phyloP scores from a whole-genome alignment of 768 basidiomycete genomes.

The Scleroderma bovista region DNA sequence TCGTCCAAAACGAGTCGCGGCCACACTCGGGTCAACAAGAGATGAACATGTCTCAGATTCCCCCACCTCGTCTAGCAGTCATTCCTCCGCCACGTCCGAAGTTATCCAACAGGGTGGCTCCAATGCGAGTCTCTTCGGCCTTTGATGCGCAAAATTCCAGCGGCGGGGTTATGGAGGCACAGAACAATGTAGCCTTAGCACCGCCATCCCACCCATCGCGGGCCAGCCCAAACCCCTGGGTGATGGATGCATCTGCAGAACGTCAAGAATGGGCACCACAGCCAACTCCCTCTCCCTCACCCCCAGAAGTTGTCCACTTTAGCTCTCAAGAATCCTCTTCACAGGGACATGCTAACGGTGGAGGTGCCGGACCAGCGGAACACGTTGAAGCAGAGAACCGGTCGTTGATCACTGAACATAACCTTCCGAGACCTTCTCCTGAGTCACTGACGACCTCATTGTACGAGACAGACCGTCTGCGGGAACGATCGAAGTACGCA shows the following conservation, averaged over 20 bases:
- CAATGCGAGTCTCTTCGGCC: neutral
- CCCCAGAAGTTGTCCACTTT: conserved; percentile 7
- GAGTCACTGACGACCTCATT: conserved; percentile 5
- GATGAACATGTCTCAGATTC: neutral
- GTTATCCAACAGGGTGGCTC: conserved; percentile 7
- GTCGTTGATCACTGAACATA: neutral
- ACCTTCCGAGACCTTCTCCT: neutral
- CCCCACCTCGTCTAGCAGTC: conserved; percentile 14
- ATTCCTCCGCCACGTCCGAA: conserved; percentile 22
- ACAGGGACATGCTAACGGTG: neutral
- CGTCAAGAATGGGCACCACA: conserved; percentile 4
- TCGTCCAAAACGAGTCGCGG: neutral
- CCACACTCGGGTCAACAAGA: neutral
- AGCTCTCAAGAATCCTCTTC: conserved; percentile 7
- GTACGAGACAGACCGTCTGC: neutral
- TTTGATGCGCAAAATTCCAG: neutral
- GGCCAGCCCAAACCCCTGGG: conserved; percentile 4
- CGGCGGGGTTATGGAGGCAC: neutral
- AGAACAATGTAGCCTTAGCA: neutral
- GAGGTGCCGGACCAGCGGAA: neutral
- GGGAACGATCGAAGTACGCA: too few species aligned
- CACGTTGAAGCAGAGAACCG: neutral
- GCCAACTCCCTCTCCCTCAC: neutral
- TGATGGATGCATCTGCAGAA: conserved; percentile 6
- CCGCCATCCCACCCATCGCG: neutral